A percentile compares a stretch with the other conserved stretches of the same genome.
phyloP scores from a whole-genome alignment of 345 rosid species.

The Aquilaria yunnanensis region DNA sequence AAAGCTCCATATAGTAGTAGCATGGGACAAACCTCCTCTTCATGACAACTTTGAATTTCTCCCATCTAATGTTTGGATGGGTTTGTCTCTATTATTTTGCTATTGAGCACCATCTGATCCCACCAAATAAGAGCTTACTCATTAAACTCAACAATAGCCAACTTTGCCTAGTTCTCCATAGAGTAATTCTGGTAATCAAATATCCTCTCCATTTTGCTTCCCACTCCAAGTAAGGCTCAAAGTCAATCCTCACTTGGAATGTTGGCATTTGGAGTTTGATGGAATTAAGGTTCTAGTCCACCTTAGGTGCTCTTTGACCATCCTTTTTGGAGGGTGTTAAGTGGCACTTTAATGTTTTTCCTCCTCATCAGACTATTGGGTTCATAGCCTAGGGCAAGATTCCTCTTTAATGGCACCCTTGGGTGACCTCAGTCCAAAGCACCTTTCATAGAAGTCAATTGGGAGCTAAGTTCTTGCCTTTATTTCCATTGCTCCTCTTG shows the following conservation, averaged over 20 bases:
- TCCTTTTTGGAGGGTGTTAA: too few species aligned
- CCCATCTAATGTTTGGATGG: not conserved
- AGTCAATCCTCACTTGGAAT: constrained; percentile 4
- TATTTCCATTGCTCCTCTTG: too few species aligned
- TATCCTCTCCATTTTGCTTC: not conserved
- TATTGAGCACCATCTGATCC: not conserved
- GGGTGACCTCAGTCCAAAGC: too few species aligned
- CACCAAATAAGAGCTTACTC: constrained; percentile 10
- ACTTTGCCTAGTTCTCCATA: not conserved
- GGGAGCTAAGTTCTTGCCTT: too few species aligned
- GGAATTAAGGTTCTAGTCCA: not conserved
- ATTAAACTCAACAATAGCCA: not conserved
- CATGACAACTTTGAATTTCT: not conserved
- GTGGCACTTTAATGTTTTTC: too few species aligned
- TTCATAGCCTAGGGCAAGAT: too few species aligned
- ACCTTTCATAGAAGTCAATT: too few species aligned
- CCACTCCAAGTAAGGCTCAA: constrained; percentile 1
- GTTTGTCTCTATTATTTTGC: not conserved
- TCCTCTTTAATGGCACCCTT: too few species aligned
- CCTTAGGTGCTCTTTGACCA: not conserved
- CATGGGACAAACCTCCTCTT: not conserved
- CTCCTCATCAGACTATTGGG: too few species aligned
- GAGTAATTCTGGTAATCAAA: constrained; percentile 3
- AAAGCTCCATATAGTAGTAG: not conserved
- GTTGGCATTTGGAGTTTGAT: constrained; percentile 8